Base-by-base conservation (phyloP, 1,284 basidiomycete species). In the Boletus sp. region DNA sequence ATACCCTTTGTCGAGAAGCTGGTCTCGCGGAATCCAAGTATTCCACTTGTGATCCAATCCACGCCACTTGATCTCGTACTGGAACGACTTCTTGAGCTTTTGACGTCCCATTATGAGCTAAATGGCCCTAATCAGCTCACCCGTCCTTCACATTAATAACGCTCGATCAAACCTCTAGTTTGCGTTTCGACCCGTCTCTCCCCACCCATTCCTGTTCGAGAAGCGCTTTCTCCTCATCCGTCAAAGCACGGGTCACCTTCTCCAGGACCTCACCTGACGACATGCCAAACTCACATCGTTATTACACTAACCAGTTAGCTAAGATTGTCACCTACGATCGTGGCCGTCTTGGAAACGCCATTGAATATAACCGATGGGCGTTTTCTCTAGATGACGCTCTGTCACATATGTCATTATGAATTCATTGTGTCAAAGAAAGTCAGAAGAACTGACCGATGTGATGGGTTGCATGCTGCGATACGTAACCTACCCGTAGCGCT, bases 311-410 rank as follows among this genome's bases (percentile, higher is more conserved):
- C 36, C 46, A 29, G 44, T 48, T 37, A 44, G 52, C 32, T 55
- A 35, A 48, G 41, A 29, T 55, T 51, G 41, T 48, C 33, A 74
- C 84, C 57, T 77, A 84, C 94, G 89, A 76, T 99, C 95, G 70
- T 96, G 91, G 41, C 95, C 96, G 69, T 97, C 94, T 71, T 98
- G 94, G 82, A 94, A 99, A 62, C 95, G 89, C 95, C 95, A 99
- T 72, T 95, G 92, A 61, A 97, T 96, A 66, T 97, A 97, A 52
- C 88, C 87, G 51, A 95, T 91, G 17, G 94, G 91, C 8, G 93
- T 95, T 74, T 96, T 95, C 70, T 95, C 92, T 39, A 96, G 69
- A 72, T 97, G 93, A 62, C 82, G 83, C 69, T 96, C 93, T 89
- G 48, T 54, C 40, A 51, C 41, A 47, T 37, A 50, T 44, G 27